phyloP scores from a whole-genome alignment of 768 basidiomycete genomes.

The Hypsizygus marmoreus region DNA sequence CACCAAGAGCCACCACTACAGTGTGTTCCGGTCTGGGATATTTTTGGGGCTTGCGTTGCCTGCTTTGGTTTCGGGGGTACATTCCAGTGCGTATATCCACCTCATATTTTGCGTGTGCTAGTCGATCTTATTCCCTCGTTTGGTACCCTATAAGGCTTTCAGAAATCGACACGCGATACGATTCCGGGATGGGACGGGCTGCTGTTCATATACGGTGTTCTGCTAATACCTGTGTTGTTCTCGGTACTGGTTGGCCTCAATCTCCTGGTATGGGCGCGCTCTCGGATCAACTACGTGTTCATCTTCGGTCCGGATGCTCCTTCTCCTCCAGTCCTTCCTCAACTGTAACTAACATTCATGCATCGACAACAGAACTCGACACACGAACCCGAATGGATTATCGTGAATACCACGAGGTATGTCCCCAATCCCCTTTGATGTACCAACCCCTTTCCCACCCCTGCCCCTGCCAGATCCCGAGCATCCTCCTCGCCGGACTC shows the following conservation, averaged over 20 bases:
- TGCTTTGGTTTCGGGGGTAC: slow-evolving; percentile 63
- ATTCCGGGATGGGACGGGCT: slow-evolving; percentile 76
- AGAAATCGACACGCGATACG: slow-evolving; percentile 45
- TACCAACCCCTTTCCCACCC: neutral
- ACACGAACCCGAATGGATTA: slow-evolving; percentile 71
- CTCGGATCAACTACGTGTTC: slow-evolving; percentile 91
- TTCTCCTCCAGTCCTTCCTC: slow-evolving; percentile 14
- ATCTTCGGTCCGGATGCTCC: slow-evolving; percentile 67
- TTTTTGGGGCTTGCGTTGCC: slow-evolving; percentile 74
- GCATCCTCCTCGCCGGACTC: slow-evolving; percentile 74
- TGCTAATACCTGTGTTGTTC: slow-evolving; percentile 77
- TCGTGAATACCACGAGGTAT: slow-evolving; percentile 67
- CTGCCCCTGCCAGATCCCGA: slow-evolving; percentile 60
- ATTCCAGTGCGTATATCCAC: slow-evolving; percentile 46
- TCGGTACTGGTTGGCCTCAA: slow-evolving; percentile 82
- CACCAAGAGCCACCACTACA: slow-evolving; percentile 65
- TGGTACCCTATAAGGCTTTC: slow-evolving; percentile 46
- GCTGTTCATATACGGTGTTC: slow-evolving; percentile 74
- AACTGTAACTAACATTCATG: neutral
- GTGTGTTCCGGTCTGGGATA: slow-evolving; percentile 74
- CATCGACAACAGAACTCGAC: slow-evolving; percentile 58
- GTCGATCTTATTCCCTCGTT: neutral
- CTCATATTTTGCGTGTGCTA: neutral
- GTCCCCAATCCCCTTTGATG: neutral
- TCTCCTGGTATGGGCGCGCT: slow-evolving; percentile 69